Percentiles rank a stretch among this genome's conserved stretches.
Evolutionary conservation across 805 yeast species (phyloP).

Genomic region (Danielia oregonensis): DNA sequence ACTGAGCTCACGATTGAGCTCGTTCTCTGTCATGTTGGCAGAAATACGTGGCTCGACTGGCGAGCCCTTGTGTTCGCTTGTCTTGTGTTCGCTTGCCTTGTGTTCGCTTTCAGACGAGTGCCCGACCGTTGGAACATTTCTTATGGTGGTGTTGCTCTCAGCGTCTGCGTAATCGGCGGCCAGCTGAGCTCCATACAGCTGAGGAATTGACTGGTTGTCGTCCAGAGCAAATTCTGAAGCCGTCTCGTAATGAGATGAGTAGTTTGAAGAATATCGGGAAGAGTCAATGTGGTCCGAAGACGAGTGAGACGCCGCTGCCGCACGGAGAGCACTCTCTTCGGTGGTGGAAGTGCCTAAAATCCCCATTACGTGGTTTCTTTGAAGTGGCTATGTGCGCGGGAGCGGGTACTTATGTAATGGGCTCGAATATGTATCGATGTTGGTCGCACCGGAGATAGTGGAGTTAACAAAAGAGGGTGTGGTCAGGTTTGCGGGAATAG

Average conservation of each 20-base stretch:
- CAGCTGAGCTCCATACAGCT: constrained; percentile 4
- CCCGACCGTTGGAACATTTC: constrained; percentile 1
- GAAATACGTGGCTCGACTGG: not conserved
- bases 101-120: not conserved
- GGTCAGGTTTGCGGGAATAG: no score
- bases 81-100: constrained; percentile 1
- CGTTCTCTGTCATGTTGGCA: constrained; percentile 5
- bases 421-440: not conserved
- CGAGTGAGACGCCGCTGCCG: constrained; percentile 17
- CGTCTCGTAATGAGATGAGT: constrained; percentile 31
- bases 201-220: no score
- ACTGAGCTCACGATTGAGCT: constrained; percentile 9
- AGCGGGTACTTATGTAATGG: not conserved
- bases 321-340: constrained; percentile 27
- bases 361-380: constrained; percentile 23
- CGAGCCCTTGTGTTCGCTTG: not conserved
- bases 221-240: constrained; percentile 18
- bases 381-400: no score
- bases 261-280: constrained; percentile 17
- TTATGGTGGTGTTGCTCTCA: constrained; percentile 13
- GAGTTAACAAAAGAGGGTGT: no score
- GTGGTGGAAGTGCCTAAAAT: constrained; percentile 30
- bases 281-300: constrained; percentile 7
- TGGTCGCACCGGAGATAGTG: no score
- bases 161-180: constrained; percentile 1